Evolutionary conservation across 345 rosid species (phyloP), one percentile per base, ranked within the genome.

Genomic region (Heritiera fomes): DNA sequence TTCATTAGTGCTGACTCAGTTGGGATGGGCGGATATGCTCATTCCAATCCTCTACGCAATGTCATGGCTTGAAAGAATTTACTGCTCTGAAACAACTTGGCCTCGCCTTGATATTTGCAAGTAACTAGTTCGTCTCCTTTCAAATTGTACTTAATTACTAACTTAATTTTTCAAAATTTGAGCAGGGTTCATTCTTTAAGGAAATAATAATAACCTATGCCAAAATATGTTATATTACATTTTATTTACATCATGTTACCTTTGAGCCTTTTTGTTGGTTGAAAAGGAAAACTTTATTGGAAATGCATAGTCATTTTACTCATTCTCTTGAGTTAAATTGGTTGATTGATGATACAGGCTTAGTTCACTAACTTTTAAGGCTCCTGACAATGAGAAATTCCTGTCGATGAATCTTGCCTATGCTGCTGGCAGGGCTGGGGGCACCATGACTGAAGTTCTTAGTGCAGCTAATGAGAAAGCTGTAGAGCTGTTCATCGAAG

Each of bases 401-500:
- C 99, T 97, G 23, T 96, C 99, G 20, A 88, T 96, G 97, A 90
- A 90, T 79, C 98, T 96, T 82, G 94, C 95, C 67, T 96, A 94
- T 80, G 86, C 99, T 45, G 99, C 99, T 46, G 98, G 97, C 83
- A 86, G 95, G 80, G 95, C 99, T 30, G 99, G 98, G 82, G 99
- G 99, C 75, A 96, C 99, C 63, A 96, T 96, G 99, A 96, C 98
- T 1, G 99, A 98, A 86, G 99, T 96, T 77, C 97, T 96, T 73
- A 92, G 99, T 47, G 98, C 97, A 18, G 97, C 97, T 70, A 91
- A 93, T 8, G 97, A 93, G 86, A 89, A 88, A 86, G 97, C 95
- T 0, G 95, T 91, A 5, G 94, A 91, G 86, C 82, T 91, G 91
- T 93, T 93, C 85, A 89, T 95, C 1, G 80, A 88, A 82, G 98